Evolutionary conservation across 2,329 filamentous ascomycete species (phyloP).

Genomic region (Penicillium griseofulvum): DNA sequence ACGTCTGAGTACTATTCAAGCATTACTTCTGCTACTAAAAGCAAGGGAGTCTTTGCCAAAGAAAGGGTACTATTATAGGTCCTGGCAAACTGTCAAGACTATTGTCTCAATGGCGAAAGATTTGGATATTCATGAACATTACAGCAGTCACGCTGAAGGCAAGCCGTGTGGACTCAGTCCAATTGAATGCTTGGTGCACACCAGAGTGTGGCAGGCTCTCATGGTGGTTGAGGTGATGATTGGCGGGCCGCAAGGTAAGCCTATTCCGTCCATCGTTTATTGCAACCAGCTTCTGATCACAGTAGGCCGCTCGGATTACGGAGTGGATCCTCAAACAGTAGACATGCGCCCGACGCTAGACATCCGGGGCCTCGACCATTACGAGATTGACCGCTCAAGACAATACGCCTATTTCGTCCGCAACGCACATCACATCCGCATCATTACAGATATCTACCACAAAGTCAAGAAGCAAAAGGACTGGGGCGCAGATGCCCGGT

Average conservation of each 20-base stretch:
- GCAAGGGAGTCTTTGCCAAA: conserved; percentile 89
- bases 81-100: conserved; percentile 93
- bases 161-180: conserved; percentile 66
- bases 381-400: conserved; percentile 73
- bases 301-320: conserved; percentile 72
- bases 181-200: conserved; percentile 79
- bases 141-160: conserved; percentile 71
- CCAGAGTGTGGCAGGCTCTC: conserved; percentile 83
- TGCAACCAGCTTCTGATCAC: conserved; percentile 16
- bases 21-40: conserved; percentile 81
- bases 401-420: conserved; percentile 81
- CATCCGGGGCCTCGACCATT: conserved; percentile 66
- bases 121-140: conserved; percentile 83
- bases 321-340: conserved; percentile 71
- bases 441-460: conserved; percentile 72
- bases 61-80: conserved; percentile 92
- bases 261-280: not conserved
- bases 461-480: conserved; percentile 73
- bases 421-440: conserved; percentile 72
- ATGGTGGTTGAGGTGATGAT: conserved; percentile 89
- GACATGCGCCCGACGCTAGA: conserved; percentile 68
- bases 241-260: conserved; percentile 81
- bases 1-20: conserved; percentile 86
- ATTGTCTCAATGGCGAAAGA: conserved; percentile 93
- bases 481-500: conserved; percentile 82